Evolutionary conservation across 1,284 basidiomycete species (phyloP), one percentile per base, ranked within the genome.

Genomic region (Xerocomus amazonicus): DNA sequence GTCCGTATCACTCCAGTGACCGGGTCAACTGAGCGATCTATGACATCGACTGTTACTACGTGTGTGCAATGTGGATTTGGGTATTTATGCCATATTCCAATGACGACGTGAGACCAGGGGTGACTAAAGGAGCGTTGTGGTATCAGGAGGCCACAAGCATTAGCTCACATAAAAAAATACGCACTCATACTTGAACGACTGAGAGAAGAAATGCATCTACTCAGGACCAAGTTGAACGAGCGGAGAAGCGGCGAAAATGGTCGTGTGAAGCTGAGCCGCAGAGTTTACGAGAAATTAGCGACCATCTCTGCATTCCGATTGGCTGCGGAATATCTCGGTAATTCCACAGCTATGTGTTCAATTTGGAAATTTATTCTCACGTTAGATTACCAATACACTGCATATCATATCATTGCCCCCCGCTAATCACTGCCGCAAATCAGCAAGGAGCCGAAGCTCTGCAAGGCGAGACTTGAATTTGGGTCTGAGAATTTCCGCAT

Each of bases 61-160:
- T 97, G 94, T 8, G 89, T 83, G 63, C 93, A 92, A 62, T 89
- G 86, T 41, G 92, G 89, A 67, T 97, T 97, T 42, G 94, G 94
- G 69, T 97, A 97, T 76, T 97, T 97, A 60, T 90, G 87, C 85
- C 90, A 92, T 76, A 95, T 88, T 59, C 87, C 87, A 65, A 87
- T 85, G 58, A 92, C 81, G 58, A 92, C 89, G 73, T 92, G 90
- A 43, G 84, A 79, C 79, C 90, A 92, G 48, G 90, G 79, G 63
- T 92, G 90, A 57, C 92, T 94, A 62, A 59, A 71, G 31, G 65
- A 47, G 42, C 54, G 13, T 42, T 38, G 32, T 2, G 49, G 38
- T 37, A 50, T 60, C 32, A 57, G 62, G 55, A 51, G 59, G 9
- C 26, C 48, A 54, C 50, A 13, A n/a, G n/a, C 26, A 37, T 37